Base-by-base conservation (phyloP, 768 basidiomycete genomes). In the Phanerodontia chrysosporium region DNA sequence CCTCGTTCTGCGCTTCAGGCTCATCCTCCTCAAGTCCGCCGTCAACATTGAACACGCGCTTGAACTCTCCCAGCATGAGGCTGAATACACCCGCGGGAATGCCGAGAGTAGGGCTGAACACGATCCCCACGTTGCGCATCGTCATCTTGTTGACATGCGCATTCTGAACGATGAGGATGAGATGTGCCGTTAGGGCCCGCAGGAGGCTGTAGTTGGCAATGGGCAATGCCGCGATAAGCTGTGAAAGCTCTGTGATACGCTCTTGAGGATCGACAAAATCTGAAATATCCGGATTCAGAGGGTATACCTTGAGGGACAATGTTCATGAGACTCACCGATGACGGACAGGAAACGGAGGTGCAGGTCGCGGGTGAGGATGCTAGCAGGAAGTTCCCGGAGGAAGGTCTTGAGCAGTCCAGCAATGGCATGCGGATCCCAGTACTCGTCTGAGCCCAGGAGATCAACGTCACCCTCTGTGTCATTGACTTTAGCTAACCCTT, bases 41-140 rank as follows among this genome's bases (percentile, higher is more conserved):
- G 63, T 83, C 86, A 53, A 93, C 92, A 66, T 93, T 94, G 79
- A 97, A 97, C 22, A 96, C 94, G 16, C 86, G 83, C 65, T 92
- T 92, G 75, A 95, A 98, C 70, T 97, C 92, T 58, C 85, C 87
- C 29, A 98, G 82, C 86, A 98, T 92, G 62, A 97, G 75, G 68
- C 92, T 94, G 74, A 98, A 95, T 45, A 98, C 91, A 7, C 93
- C 93, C 2, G 96, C 96, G n/a, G 96, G 96, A 65, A 99, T 97
- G 45, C 94, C 95, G 13, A 99, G 79, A 0, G 97, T 98, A 1
- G 97, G 97, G 64, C 94, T 95, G 75, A 98, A 98, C 24, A 98
- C 96, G 60, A 99, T 98, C 18, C 96, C 95, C 27, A 99, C 93
- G 70, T 99, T 99, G 48, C 96, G 86, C 84, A 98, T 88, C 44